Conservation (phyloP, 1,284 basidiomycete genomes). For the Thecaphora thlaspeos region DNA sequence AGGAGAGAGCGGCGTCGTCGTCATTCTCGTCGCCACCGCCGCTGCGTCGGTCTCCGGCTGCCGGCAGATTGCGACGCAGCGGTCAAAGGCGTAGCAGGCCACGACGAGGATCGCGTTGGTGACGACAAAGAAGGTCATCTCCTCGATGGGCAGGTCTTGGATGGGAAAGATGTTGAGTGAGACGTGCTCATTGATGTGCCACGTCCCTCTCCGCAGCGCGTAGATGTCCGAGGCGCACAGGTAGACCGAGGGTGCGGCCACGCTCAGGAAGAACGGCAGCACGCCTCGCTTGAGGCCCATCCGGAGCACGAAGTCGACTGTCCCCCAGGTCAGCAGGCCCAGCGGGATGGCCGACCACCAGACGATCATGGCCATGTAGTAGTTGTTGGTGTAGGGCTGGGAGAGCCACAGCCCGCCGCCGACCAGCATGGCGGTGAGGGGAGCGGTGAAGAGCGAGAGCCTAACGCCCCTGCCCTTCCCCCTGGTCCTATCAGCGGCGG, state of each 20-base stretch:
- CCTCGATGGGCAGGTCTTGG: slow-evolving; percentile 51
- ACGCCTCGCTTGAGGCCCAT: slow-evolving; percentile 19
- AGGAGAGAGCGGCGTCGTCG: slow-evolving; percentile 27
- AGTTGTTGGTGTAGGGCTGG: slow-evolving; percentile 17
- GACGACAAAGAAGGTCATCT: slow-evolving; percentile 52
- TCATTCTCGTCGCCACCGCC: neutral
- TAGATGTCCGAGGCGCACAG: slow-evolving; percentile 46
- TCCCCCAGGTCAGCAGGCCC: slow-evolving; percentile 40
- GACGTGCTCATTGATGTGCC: slow-evolving; percentile 47
- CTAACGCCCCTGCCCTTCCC: neutral
- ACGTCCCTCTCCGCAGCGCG: slow-evolving; percentile 44
- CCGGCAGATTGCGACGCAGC: slow-evolving; percentile 41
- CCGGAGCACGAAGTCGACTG: slow-evolving; percentile 23
- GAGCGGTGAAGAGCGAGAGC: neutral
- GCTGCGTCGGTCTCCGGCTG: neutral
- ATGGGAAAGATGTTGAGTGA: slow-evolving; percentile 48
- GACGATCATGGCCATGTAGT: slow-evolving; percentile 50
- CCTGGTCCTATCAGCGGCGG: neutral
- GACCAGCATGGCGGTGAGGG: neutral
- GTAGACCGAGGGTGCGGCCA: slow-evolving; percentile 30
- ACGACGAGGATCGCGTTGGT: slow-evolving; percentile 50
- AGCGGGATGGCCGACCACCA: slow-evolving; percentile 49
- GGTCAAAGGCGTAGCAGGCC: slow-evolving; percentile 52
- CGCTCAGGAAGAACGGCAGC: slow-evolving; percentile 14
- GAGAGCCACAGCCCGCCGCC: slow-evolving; percentile 16